phyloP scores from a whole-genome alignment of 371 early-diverging fungal genomes.

The Dinochytrium kinnereticum region DNA sequence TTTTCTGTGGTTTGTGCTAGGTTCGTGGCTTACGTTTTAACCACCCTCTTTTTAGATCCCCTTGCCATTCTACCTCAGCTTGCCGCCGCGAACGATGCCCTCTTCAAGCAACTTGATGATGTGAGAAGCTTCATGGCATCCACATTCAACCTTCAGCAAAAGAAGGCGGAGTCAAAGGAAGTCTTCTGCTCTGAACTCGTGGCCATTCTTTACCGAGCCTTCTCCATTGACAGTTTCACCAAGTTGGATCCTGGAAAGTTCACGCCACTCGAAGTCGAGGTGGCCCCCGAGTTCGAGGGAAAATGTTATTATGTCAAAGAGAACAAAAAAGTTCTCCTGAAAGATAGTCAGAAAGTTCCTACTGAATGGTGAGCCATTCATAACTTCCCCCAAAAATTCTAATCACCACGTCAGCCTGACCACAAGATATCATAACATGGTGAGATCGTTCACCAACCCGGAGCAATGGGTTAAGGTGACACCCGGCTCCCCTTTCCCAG shows the following conservation, averaged over 20 bases:
- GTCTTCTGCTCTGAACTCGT: constrained; percentile 45
- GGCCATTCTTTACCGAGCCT: constrained; percentile 27
- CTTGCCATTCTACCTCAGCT: neutral
- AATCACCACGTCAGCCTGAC: neutral
- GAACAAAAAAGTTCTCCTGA: neutral
- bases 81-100: constrained; percentile 5
- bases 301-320: constrained; percentile 22
- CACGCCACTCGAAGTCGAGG: constrained; percentile 37
- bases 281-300: constrained; percentile 10
- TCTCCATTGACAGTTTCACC: constrained; percentile 31
- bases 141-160: neutral
- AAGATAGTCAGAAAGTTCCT: constrained; percentile 2
- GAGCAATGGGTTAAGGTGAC: neutral
- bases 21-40: too few species aligned
- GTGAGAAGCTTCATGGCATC: constrained; percentile 7
- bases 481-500: neutral
- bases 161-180: constrained; percentile 14
- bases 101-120: neutral
- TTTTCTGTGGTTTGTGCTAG: too few species aligned
- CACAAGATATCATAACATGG: neutral
- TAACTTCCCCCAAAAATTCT: neutral
- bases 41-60: constrained; percentile 5
- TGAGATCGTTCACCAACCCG: neutral
- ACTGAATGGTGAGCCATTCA: constrained; percentile 6
- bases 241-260: constrained; percentile 25